A percentile compares a stretch with the other conserved stretches of the same genome.
phyloP scores from a whole-genome alignment of 352 stramenopile species.

The Pelagophyceae sp. region DNA sequence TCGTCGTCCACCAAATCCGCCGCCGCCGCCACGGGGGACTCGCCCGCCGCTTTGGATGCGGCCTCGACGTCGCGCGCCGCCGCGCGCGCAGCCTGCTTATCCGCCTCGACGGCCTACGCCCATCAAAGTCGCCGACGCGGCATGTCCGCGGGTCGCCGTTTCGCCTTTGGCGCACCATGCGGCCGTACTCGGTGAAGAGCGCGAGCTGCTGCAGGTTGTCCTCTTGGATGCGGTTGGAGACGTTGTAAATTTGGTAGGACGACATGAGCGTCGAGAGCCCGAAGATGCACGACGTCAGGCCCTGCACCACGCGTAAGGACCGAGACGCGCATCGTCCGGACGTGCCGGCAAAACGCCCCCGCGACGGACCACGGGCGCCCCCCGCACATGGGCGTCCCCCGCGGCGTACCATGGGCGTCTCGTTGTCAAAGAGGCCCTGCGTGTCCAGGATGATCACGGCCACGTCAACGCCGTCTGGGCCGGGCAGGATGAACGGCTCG shows the following conservation, averaged over 20 bases:
- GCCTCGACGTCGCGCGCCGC: slow-evolving; percentile 4
- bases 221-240: slow-evolving; percentile 97
- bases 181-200: slow-evolving; percentile 97
- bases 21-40: slow-evolving; percentile 23
- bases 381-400: too few species aligned
- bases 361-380: too few species aligned
- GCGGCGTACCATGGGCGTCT: slow-evolving; percentile 96
- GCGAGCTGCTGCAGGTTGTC: slow-evolving; percentile 98
- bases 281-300: slow-evolving; percentile 96
- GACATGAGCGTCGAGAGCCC: slow-evolving; percentile 88
- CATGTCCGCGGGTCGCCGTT: too few species aligned
- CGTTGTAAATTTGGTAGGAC: slow-evolving; percentile 97
- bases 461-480: slow-evolving; percentile 64
- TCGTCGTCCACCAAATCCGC: slow-evolving; percentile 26
- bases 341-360: too few species aligned
- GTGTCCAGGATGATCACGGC: slow-evolving; percentile 96
- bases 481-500: slow-evolving; percentile 78
- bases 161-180: too few species aligned
- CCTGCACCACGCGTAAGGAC: too few species aligned
- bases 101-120: slow-evolving; percentile 44
- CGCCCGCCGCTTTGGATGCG: slow-evolving; percentile 6
- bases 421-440: slow-evolving; percentile 98
- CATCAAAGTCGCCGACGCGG: too few species aligned
- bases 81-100: slow-evolving; percentile 26
- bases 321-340: too few species aligned